Base-by-base conservation (phyloP, 2,329 filamentous ascomycete species). In the Claviceps lovelessii region DNA sequence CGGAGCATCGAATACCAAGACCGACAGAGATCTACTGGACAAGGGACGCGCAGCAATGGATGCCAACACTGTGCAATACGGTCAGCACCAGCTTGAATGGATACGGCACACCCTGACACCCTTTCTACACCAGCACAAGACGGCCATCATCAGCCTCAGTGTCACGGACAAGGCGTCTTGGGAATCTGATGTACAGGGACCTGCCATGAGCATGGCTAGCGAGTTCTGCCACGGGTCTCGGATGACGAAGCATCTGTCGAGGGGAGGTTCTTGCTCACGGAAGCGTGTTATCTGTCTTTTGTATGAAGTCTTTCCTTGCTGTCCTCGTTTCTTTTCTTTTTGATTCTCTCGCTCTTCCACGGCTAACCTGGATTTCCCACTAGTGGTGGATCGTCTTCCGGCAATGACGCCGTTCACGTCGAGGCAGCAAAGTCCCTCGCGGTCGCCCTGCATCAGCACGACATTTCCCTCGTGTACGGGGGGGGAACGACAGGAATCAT, bases 401-500 rank as follows among this genome's bases (percentile, higher is more conserved):
- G 91, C 53, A 82, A 76, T 52, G 84, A 81, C 58, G 83, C 87
- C 15, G 76, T 76, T 3, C 88, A 95, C 69, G 71, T 93, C 62
- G 82, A 83, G 67, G 84, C 89, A 6, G 91, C 91, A 4, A 84
- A 84, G 47, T 71, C 79, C 33, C 81, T 97, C 11, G 90, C 85
- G 52, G 73, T 75, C 35, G 75, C 78, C 59, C 84, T 96, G 71
- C 85, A 89, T 65, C 76, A 78, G 52, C 78, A 86, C 64, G 83
- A 86, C 67, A 88, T 93, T 63, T 77, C 79, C 5, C 81, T 97
- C 29, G 88, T 96, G 60, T 97, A 96, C 70, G 91, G 91, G 61
- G 91, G 91, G 61, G 91, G 91, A 63, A 96, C 90, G 2, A 82
- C 88, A 37, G 91, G 91, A 5, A 78, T 97, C 45, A 97, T 97